phyloP scores from a whole-genome alignment of 116 monocot species.

The Papilionanthe hybrid region DNA sequence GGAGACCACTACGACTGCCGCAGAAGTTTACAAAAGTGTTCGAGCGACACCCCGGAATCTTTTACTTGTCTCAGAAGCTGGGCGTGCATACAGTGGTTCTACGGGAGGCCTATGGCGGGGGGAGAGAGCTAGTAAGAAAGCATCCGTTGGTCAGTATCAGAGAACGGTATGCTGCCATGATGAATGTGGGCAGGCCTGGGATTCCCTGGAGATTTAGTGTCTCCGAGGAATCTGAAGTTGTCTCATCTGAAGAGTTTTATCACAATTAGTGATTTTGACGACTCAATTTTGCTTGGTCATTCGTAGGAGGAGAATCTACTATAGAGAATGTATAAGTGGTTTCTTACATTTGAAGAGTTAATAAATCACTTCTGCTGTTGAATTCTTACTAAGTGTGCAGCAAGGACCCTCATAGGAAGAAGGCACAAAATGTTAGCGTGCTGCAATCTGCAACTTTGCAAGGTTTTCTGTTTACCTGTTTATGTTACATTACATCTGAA shows the following conservation, averaged over 20 bases:
- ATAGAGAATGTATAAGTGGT: background rate
- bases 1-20: slow-evolving; percentile 52
- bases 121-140: slow-evolving; percentile 29
- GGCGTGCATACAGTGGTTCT: slow-evolving; percentile 80
- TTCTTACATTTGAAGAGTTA: background rate
- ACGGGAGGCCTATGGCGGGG: slow-evolving; percentile 61
- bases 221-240: background rate
- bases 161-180: slow-evolving; percentile 46
- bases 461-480: background rate
- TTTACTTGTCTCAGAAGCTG: slow-evolving; percentile 76
- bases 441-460: background rate
- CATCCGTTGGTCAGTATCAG: slow-evolving; percentile 55
- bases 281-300: background rate
- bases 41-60: slow-evolving; percentile 82
- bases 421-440: background rate
- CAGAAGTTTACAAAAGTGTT: slow-evolving; percentile 96
- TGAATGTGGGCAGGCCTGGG: slow-evolving; percentile 34
- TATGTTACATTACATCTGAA: background rate
- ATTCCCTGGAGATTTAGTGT: background rate
- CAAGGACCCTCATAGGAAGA: background rate
- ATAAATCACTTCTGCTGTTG: background rate
- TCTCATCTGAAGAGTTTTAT: background rate
- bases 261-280: background rate
- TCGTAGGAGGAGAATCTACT: background rate
- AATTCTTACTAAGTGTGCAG: background rate